Percentiles rank a stretch among this genome's conserved stretches.
Conservation (phyloP, 306 rosid species). For the Clitoria ternatea region DNA sequence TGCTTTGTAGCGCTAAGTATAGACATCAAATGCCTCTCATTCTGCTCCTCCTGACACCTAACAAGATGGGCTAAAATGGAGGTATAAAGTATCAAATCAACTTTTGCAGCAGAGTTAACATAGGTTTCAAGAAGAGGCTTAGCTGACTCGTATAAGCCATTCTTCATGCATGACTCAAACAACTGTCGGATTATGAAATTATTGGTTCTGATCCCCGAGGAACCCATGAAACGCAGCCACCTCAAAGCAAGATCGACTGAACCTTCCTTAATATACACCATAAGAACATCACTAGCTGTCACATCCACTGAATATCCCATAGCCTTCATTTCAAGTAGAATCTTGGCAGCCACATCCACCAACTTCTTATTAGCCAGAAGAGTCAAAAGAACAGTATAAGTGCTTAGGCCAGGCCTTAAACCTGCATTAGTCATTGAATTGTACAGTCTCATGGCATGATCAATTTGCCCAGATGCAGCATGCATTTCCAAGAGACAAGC, state of each 20-base stretch:
- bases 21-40: constrained; percentile 90
- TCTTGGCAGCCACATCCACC: constrained; percentile 39
- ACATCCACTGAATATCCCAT: constrained; percentile 93
- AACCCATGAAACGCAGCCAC: constrained; percentile 95
- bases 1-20: constrained; percentile 82
- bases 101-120: constrained; percentile 82
- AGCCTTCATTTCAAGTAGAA: constrained; percentile 90
- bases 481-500: constrained; percentile 94
- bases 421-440: constrained; percentile 94
- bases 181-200: constrained; percentile 83
- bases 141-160: constrained; percentile 70
- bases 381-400: constrained; percentile 69
- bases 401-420: constrained; percentile 74
- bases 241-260: constrained; percentile 83
- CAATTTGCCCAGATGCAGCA: constrained; percentile 85
- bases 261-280: constrained; percentile 96
- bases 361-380: constrained; percentile 88
- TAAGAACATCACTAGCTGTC: constrained; percentile 85
- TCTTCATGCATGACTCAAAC: constrained; percentile 95
- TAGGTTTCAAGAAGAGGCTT: constrained; percentile 88
- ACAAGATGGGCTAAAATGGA: constrained; percentile 91
- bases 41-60: constrained; percentile 82
- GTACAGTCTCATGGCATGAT: constrained; percentile 82
- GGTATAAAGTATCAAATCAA: constrained; percentile 88
- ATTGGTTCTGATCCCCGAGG: constrained; percentile 85